These are phyloP conservation scores for Domatiomyces catenatus DNA, from an alignment of 2,329 filamentous ascomycete species.

Conservation along the genomic window DNA sequence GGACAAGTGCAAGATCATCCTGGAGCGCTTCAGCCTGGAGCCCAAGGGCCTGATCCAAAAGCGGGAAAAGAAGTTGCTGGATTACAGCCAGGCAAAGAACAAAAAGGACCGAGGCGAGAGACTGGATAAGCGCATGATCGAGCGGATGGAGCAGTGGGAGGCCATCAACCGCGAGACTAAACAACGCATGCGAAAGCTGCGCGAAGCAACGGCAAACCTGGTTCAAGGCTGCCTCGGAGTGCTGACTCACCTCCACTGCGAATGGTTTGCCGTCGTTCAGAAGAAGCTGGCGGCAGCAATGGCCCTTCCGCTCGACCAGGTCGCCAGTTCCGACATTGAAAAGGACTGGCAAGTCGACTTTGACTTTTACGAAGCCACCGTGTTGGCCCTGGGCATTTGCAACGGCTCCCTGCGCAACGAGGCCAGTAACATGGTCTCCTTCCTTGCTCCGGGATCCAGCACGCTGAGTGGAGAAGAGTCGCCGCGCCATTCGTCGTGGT, in stretches of 20 bases:
- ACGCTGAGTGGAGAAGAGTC: slow-evolving; percentile 25
- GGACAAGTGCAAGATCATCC: slow-evolving; percentile 8
- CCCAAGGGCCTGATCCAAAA: slow-evolving; percentile 87
- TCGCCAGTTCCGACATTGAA: slow-evolving; percentile 58
- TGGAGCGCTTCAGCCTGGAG: slow-evolving; percentile 15
- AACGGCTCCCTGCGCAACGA: slow-evolving; percentile 53
- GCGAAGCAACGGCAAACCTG: slow-evolving; percentile 62
- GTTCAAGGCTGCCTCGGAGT: slow-evolving; percentile 70
- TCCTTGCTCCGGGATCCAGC: slow-evolving; percentile 38
- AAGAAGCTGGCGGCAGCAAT: slow-evolving; percentile 40
- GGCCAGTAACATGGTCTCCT: slow-evolving; percentile 44
- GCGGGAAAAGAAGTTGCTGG: slow-evolving; percentile 76
- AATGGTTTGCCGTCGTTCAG: slow-evolving; percentile 72
- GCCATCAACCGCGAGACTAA: slow-evolving; percentile 87
- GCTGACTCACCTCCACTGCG: slow-evolving; percentile 68
- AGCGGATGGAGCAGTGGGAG: slow-evolving; percentile 75
- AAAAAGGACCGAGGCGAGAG: slow-evolving; percentile 70
- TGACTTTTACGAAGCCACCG: slow-evolving; percentile 55
- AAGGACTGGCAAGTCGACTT: slow-evolving; percentile 67
- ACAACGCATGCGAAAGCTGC: slow-evolving; percentile 76
- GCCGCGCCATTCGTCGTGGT: slow-evolving; percentile 34
- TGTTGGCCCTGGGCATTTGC: slow-evolving; percentile 58
- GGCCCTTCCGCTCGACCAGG: slow-evolving; percentile 53
- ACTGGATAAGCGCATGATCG: slow-evolving; percentile 67
- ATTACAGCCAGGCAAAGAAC: slow-evolving; percentile 69